Conservation (phyloP, 2,329 filamentous ascomycete species). For the Aspergillus fructus region DNA sequence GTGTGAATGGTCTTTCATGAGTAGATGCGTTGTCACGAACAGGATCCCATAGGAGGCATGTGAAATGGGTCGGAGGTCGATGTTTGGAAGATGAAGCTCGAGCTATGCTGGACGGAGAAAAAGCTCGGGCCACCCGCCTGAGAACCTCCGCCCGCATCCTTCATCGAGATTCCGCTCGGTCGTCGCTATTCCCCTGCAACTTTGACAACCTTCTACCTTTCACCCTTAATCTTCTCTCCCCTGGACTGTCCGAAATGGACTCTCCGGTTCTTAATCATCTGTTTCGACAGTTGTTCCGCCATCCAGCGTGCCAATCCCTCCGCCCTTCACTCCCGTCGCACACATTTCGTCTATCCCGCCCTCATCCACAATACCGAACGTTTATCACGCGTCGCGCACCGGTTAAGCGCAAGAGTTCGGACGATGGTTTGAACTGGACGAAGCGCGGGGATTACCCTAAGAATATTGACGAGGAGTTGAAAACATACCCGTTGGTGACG, state of each 20-base stretch:
- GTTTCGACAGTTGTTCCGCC: slow-evolving; percentile 81
- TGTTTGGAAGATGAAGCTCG: neutral
- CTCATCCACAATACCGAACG: slow-evolving; percentile 35
- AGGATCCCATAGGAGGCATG: neutral
- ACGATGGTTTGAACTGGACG: slow-evolving; percentile 76
- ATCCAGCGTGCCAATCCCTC: slow-evolving; percentile 63
- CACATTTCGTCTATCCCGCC: slow-evolving; percentile 22
- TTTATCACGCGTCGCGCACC: slow-evolving; percentile 34
- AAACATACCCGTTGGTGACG: slow-evolving; percentile 79
- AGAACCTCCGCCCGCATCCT: slow-evolving; percentile 16
- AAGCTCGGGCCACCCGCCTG: slow-evolving; percentile 39
- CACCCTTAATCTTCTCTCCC: slow-evolving; percentile 4
- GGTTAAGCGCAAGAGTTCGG: slow-evolving; percentile 39
- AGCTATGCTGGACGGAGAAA: slow-evolving; percentile 16
- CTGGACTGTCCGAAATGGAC: slow-evolving; percentile 63
- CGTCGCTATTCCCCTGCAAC: slow-evolving; percentile 17
- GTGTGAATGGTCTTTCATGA: slow-evolving; percentile 34
- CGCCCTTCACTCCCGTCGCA: slow-evolving; percentile 38
- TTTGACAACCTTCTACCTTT: slow-evolving; percentile 16
- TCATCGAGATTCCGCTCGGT: slow-evolving; percentile 18
- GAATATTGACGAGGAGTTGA: slow-evolving; percentile 78
- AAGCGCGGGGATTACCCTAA: slow-evolving; percentile 74
- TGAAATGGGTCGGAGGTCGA: neutral
- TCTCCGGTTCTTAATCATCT: slow-evolving; percentile 74
- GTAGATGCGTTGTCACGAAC: neutral